phyloP scores from a whole-genome alignment of 176 grass and related monocot species.

The Dactylis glomerata region DNA sequence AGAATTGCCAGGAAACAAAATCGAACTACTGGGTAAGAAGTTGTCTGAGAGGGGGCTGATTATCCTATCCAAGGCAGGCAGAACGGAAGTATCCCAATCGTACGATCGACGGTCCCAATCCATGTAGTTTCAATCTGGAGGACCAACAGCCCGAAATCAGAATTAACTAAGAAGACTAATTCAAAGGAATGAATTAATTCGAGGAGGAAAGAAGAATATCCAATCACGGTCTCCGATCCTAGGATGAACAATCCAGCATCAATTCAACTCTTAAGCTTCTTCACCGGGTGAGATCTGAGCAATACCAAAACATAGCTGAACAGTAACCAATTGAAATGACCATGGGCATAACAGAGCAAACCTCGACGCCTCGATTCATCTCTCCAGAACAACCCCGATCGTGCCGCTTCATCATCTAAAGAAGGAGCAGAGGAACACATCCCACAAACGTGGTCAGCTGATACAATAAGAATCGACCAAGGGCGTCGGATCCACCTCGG shows the following conservation, averaged over 20 bases:
- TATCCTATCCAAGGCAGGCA: constrained; percentile 27
- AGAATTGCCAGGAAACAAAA: too few relatives aligned
- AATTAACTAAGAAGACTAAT: background rate
- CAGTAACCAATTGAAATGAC: background rate
- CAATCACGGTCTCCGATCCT: background rate
- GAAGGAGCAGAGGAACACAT: background rate
- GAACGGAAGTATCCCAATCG: background rate
- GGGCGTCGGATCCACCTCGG: constrained; percentile 12
- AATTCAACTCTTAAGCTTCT: background rate
- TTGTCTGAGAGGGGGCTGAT: background rate
- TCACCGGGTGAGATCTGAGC: background rate
- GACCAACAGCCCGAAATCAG: background rate
- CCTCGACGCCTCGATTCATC: constrained; percentile 3
- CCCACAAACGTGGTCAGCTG: background rate
- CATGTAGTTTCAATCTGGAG: background rate
- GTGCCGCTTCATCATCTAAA: background rate
- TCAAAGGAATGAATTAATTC: too few relatives aligned
- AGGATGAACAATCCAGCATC: background rate
- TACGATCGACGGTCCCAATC: background rate
- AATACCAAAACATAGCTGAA: background rate
- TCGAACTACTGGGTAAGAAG: too few relatives aligned
- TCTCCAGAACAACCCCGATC: background rate
- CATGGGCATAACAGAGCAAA: background rate
- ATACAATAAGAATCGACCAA: background rate
- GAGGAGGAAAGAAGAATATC: too few relatives aligned